Conservation (phyloP, 306 rosid species). For the Trifolium subterraneum region DNA sequence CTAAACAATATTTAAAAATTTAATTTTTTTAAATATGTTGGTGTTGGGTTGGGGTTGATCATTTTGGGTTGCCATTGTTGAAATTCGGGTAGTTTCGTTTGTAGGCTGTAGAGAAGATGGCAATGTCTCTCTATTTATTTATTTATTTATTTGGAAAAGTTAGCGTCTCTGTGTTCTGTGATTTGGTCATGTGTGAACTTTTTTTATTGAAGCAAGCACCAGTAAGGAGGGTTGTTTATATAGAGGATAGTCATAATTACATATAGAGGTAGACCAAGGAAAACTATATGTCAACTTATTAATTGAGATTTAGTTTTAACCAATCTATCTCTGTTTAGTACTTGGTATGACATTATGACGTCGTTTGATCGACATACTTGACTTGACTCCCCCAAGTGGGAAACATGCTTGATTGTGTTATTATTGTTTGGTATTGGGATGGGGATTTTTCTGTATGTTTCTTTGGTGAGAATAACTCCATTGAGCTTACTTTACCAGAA, state of each 20-base stretch:
- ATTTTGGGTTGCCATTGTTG: not conserved
- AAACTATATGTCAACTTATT: conserved; percentile 3
- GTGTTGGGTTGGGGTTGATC: not conserved
- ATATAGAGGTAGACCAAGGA: not conserved
- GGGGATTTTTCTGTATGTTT: conserved; percentile 19
- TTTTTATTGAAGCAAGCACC: too few species aligned
- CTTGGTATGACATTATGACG: not conserved
- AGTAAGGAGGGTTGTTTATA: not conserved
- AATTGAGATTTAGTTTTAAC: not conserved
- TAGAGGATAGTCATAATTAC: not conserved
- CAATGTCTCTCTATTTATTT: not conserved
- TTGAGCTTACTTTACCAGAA: conserved; percentile 64
- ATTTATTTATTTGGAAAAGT: too few species aligned
- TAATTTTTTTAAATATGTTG: not conserved
- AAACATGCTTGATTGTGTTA: not conserved
- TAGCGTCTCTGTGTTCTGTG: too few species aligned
- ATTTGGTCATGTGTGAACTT: too few species aligned
- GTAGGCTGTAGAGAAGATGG: conserved; percentile 2
- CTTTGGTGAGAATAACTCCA: conserved; percentile 35
- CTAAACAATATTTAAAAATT: not conserved
- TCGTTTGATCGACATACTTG: not conserved
- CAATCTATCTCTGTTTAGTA: not conserved
- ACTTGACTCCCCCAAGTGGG: not conserved
- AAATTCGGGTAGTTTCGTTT: not conserved
- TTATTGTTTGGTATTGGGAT: conserved; percentile 19